A percentile compares a stretch with the other conserved stretches of the same genome.
Evolutionary conservation across 202 grass and related monocot species (phyloP).

Genomic region (Setaria italica): DNA sequence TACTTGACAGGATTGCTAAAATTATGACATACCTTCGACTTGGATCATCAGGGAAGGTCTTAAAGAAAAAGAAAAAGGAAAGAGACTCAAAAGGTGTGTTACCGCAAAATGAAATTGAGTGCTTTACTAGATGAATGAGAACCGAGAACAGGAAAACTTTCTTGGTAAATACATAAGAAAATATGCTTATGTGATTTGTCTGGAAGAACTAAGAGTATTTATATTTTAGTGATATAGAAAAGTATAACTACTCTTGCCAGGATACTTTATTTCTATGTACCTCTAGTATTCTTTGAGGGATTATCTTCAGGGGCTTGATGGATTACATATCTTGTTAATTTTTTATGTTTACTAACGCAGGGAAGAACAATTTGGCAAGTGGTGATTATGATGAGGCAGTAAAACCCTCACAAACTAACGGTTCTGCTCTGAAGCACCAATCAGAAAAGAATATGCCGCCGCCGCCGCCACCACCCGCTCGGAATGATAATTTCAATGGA

Average conservation of each 20-base stretch:
- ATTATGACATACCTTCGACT: slow-evolving; percentile 98
- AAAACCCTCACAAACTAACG: slow-evolving; percentile 65
- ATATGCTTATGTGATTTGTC: slow-evolving; percentile 15
- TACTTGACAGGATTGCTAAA: slow-evolving; percentile 99
- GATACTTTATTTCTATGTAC: slow-evolving; percentile 6
- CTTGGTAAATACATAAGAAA: slow-evolving; percentile 15
- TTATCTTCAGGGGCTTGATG: neutral
- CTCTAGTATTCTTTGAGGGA: neutral
- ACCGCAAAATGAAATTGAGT: neutral
- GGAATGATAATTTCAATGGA: slow-evolving; percentile 55
- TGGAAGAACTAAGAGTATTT: neutral
- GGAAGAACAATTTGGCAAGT: slow-evolving; percentile 57
- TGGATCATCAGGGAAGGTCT: slow-evolving; percentile 93
- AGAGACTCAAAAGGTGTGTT: slow-evolving; percentile 75
- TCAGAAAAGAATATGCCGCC: slow-evolving; percentile 56
- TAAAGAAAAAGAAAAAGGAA: slow-evolving; percentile 97
- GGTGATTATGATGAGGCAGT: slow-evolving; percentile 59
- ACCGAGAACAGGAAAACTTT: slow-evolving; percentile 17
- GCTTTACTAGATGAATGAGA: slow-evolving; percentile 25
- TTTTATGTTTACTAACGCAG: slow-evolving; percentile 47
- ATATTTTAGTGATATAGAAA: neutral
- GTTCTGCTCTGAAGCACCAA: slow-evolving; percentile 56
- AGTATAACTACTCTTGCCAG: slow-evolving; percentile 23
- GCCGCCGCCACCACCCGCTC: slow-evolving; percentile 48
- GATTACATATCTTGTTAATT: slow-evolving; percentile 5